phyloP scores from a whole-genome alignment of 2,329 filamentous ascomycete genomes.

The Tothia fuscella region DNA sequence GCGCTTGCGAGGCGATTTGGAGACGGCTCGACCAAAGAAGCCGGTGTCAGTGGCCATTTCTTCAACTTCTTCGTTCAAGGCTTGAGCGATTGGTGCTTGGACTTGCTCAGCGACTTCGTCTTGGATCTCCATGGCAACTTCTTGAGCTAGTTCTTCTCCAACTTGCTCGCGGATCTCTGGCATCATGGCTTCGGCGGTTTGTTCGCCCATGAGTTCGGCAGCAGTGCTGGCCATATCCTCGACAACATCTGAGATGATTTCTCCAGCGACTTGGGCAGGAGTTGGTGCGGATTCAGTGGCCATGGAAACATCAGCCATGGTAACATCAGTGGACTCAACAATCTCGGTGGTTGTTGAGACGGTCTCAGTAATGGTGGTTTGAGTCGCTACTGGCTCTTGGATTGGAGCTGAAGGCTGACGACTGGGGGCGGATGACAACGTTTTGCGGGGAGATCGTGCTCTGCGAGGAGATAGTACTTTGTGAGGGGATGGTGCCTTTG shows the following conservation, averaged over 20 bases:
- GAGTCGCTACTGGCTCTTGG: not conserved
- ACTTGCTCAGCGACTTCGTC: constrained; percentile 4
- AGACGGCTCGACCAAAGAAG: no score
- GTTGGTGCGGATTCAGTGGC: not conserved
- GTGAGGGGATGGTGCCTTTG: no score
- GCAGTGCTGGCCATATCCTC: not conserved
- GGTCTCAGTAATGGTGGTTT: not conserved
- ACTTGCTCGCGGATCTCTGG: constrained; percentile 2
- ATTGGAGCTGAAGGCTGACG: no score
- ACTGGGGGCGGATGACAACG: no score
- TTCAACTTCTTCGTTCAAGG: not conserved
- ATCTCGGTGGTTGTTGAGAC: not conserved
- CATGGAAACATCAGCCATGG: not conserved
- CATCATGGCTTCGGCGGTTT: not conserved
- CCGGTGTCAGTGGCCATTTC: no score
- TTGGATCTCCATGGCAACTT: not conserved
- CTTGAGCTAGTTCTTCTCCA: not conserved
- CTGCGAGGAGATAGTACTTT: no score
- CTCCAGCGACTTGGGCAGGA: not conserved
- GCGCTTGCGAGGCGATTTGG: no score
- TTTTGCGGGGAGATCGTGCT: no score
- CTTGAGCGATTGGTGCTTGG: not conserved
- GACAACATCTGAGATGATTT: constrained; percentile 1
- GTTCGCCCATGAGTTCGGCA: not conserved
- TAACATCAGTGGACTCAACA: not conserved